These are phyloP conservation scores for Phyllosticta ampelicida DNA, from an alignment of 2,329 filamentous ascomycete species.

Conservation along the genomic window DNA sequence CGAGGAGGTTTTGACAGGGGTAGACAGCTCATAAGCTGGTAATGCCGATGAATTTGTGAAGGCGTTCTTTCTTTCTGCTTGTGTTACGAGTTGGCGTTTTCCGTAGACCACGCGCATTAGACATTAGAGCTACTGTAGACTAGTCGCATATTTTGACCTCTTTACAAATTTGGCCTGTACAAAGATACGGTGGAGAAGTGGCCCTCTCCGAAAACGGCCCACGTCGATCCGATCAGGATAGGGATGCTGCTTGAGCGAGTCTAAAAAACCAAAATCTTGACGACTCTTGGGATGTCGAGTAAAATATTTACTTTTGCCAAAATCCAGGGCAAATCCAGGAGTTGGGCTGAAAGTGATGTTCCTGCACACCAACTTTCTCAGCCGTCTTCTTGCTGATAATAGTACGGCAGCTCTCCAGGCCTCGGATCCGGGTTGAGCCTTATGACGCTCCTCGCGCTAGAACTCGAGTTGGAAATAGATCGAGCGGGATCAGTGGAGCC, in stretches of 20 bases:
- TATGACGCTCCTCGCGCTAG: constrained; percentile 7
- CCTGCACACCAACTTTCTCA: background rate
- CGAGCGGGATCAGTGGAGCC: background rate
- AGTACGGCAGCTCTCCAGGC: constrained; percentile 6
- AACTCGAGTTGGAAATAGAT: background rate
- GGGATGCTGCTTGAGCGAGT: background rate
- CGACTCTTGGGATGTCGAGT: too few relatives aligned
- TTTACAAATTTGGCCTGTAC: too few relatives aligned
- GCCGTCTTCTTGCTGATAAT: constrained; percentile 4
- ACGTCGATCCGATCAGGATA: background rate
- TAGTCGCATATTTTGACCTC: background rate
- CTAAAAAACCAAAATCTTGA: too few relatives aligned
- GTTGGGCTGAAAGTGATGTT: too few relatives aligned
- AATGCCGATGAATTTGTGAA: constrained; percentile 2
- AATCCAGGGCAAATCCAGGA: too few relatives aligned
- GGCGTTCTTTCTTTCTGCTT: background rate
- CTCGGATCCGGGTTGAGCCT: constrained; percentile 7
- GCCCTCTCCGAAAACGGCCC: background rate
- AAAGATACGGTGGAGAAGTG: background rate
- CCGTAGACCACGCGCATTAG: background rate
- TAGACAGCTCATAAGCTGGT: constrained; percentile 82
- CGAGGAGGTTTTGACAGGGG: constrained; percentile 81
- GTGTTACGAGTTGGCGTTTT: background rate
- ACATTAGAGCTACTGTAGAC: background rate
- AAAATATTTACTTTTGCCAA: background rate